These are phyloP conservation scores for Sanghuangporus weigelae DNA, from an alignment of 1,284 basidiomycete genomes.

Conservation along the genomic window DNA sequence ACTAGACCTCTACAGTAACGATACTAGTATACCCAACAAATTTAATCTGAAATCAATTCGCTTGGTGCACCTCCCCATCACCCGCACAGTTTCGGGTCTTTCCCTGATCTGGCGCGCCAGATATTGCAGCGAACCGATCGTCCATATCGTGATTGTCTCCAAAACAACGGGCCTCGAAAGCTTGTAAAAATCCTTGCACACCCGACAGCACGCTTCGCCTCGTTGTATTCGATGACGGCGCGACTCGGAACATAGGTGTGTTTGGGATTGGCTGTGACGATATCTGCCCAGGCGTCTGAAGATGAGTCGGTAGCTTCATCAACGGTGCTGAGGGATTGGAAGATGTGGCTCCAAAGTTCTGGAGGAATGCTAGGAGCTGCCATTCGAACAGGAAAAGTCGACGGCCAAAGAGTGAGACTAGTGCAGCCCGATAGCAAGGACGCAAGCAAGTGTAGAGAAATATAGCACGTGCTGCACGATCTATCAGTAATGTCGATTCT, in stretches of 20 bases:
- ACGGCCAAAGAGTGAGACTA: not conserved
- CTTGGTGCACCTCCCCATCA: not conserved
- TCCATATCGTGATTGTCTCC: not conserved
- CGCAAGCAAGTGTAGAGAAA: too few species aligned
- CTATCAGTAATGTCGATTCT: too few species aligned
- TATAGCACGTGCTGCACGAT: too few species aligned
- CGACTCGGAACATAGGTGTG: not conserved
- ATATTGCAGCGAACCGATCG: not conserved
- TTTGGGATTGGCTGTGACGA: not conserved
- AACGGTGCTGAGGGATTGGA: not conserved
- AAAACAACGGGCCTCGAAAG: slow-evolving; percentile 1
- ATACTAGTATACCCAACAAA: too few species aligned
- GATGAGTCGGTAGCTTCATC: not conserved
- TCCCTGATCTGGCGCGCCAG: not conserved
- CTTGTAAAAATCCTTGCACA: not conserved
- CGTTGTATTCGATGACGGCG: not conserved
- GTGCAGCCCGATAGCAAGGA: too few species aligned
- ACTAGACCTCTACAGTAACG: not conserved
- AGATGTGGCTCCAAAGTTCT: slow-evolving; percentile 7
- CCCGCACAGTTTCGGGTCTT: not conserved
- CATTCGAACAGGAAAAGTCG: not conserved
- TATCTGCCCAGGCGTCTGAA: not conserved
- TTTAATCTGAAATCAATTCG: not conserved
- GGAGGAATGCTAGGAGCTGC: not conserved
- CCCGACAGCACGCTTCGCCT: slow-evolving; percentile 4